phyloP scores from a whole-genome alignment of 2,329 filamentous ascomycete species.

The Pseudocercospora musae region DNA sequence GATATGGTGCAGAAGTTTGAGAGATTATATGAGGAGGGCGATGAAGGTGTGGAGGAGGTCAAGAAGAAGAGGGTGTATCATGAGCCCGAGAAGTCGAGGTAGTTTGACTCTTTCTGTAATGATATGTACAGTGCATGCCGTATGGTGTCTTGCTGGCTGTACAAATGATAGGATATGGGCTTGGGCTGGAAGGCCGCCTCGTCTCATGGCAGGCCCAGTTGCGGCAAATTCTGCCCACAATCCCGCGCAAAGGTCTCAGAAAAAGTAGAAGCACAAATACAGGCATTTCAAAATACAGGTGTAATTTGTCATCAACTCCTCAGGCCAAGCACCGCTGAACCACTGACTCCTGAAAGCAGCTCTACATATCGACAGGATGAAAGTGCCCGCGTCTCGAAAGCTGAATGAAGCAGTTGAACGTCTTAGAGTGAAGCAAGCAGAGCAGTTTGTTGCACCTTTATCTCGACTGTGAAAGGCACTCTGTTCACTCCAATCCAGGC shows the following conservation, averaged over 20 bases:
- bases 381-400: neutral
- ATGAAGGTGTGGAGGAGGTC: constrained; percentile 33
- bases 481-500: neutral
- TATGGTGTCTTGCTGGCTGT: neutral
- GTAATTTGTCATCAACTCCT: neutral
- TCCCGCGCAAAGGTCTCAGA: neutral
- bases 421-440: neutral
- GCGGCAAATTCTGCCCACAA: neutral
- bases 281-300: neutral
- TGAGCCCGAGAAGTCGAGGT: constrained; percentile 26
- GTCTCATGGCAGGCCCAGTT: neutral
- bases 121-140: neutral
- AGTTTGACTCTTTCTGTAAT: neutral
- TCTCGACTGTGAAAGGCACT: neutral
- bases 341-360: neutral
- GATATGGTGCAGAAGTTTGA: constrained; percentile 50
- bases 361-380: neutral
- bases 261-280: neutral
- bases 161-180: neutral
- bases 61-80: constrained; percentile 38
- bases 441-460: neutral
- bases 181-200: neutral
- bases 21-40: constrained; percentile 32
- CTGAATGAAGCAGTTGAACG: neutral
- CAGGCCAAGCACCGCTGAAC: neutral